Conservation (phyloP, 2,329 filamentous ascomycete genomes). For the Hypoxylon sp. region DNA sequence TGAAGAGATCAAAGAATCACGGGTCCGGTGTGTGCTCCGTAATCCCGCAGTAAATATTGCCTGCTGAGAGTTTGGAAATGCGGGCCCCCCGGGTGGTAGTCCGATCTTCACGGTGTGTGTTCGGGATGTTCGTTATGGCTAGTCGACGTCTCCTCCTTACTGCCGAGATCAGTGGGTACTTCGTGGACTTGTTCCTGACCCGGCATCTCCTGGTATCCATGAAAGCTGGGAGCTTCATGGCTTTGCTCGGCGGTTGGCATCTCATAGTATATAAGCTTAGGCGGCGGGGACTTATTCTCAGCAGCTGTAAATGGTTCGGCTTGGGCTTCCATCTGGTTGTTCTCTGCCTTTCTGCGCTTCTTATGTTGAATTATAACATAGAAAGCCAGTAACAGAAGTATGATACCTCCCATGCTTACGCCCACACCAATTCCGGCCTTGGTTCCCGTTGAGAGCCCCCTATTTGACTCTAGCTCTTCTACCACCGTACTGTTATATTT, state of each 20-base stretch:
- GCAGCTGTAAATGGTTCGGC: not conserved
- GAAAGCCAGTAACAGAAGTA: not conserved
- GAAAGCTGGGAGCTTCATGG: not conserved
- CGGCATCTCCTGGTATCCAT: constrained; percentile 1
- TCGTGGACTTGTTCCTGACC: not conserved
- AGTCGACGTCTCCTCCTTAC: not conserved
- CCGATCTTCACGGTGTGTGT: not conserved
- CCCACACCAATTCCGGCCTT: constrained; percentile 6
- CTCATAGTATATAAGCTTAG: not conserved
- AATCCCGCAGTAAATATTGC: not conserved
- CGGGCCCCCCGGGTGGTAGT: not conserved
- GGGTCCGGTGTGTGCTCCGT: not conserved
- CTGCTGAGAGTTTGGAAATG: not conserved
- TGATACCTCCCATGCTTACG: not conserved
- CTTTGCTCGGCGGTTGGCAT: not conserved
- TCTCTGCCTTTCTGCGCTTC: not conserved
- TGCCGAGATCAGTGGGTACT: not conserved
- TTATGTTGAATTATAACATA: not conserved
- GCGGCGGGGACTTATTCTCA: not conserved
- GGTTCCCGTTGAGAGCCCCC: not conserved
- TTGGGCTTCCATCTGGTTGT: not conserved
- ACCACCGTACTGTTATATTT: not conserved
- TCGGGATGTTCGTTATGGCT: not conserved
- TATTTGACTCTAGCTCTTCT: not conserved
- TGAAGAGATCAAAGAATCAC: too few species aligned